phyloP scores from a whole-genome alignment of 1,284 basidiomycete species.

The Calocybe gambosa region DNA sequence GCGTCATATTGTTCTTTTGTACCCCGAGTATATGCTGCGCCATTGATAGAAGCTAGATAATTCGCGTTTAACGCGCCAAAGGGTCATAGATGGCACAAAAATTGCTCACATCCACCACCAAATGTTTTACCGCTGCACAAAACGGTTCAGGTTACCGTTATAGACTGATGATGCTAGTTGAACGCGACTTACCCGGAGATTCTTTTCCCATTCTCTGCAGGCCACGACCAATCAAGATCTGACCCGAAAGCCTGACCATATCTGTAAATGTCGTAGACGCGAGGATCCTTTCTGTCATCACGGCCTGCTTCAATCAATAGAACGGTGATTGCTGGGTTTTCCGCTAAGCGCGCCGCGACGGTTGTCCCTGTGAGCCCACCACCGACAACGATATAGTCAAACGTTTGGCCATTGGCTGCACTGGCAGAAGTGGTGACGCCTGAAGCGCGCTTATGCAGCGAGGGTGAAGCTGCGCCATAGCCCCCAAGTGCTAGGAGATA shows the following conservation, averaged over 20 bases:
- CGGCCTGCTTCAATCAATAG: constrained; percentile 56
- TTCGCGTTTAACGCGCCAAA: neutral
- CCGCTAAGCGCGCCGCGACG: constrained; percentile 54
- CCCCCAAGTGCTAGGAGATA: constrained; percentile 1
- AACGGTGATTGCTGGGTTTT: constrained; percentile 45
- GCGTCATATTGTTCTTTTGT: constrained; percentile 54
- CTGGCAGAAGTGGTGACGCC: constrained; percentile 30
- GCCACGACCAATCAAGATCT: constrained; percentile 44
- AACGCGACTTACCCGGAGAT: constrained; percentile 37
- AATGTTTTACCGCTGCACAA: constrained; percentile 46
- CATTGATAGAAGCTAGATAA: constrained; percentile 47
- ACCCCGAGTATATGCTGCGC: constrained; percentile 52
- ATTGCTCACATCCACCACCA: constrained; percentile 42
- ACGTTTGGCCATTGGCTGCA: constrained; percentile 34
- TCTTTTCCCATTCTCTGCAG: constrained; percentile 38
- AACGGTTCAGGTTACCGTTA: neutral
- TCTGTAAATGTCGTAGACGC: constrained; percentile 43
- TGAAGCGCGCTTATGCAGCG: constrained; percentile 25
- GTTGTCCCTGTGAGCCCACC: constrained; percentile 59
- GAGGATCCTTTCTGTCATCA: constrained; percentile 40
- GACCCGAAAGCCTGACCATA: constrained; percentile 43
- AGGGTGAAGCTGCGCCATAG: constrained; percentile 17
- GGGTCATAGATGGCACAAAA: neutral
- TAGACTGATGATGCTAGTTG: neutral
- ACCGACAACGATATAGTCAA: constrained; percentile 66